A percentile compares a stretch with the other conserved stretches of the same genome.
Conservation (phyloP, 1,284 basidiomycete genomes). For the Boletus calvinii region DNA sequence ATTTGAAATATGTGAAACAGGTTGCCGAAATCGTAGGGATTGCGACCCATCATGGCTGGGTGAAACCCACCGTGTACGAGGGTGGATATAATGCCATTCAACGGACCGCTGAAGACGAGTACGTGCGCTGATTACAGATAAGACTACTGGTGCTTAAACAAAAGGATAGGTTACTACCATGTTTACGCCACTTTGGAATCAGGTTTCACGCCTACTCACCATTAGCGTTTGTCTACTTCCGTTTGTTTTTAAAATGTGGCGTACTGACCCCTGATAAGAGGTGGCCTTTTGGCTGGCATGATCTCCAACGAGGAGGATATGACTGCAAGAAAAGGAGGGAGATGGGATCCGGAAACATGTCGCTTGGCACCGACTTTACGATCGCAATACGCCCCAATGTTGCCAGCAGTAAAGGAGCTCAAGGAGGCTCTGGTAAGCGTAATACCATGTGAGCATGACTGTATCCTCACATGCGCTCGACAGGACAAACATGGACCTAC, state of each 20-base stretch:
- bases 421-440: constrained; percentile 12
- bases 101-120: constrained; percentile 44
- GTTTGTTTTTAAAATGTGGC: neutral
- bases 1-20: constrained; percentile 12
- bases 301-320: constrained; percentile 16
- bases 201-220: constrained; percentile 62
- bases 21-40: constrained; percentile 39
- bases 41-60: constrained; percentile 33
- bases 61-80: constrained; percentile 34
- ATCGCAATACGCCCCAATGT: constrained; percentile 11
- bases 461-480: neutral
- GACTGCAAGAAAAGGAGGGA: constrained; percentile 9
- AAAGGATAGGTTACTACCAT: constrained; percentile 50
- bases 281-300: constrained; percentile 15
- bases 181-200: constrained; percentile 60
- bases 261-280: constrained; percentile 3
- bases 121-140: neutral
- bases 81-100: constrained; percentile 43
- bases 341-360: constrained; percentile 21
- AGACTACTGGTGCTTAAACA: constrained; percentile 4
- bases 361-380: constrained; percentile 8
- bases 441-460: neutral
- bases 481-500: constrained; percentile 14
- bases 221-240: constrained; percentile 21
- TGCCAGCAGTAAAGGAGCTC: constrained; percentile 16